Base-by-base conservation (phyloP, 164 flowering plant genomes). In the Macadamia integrifolia region DNA sequence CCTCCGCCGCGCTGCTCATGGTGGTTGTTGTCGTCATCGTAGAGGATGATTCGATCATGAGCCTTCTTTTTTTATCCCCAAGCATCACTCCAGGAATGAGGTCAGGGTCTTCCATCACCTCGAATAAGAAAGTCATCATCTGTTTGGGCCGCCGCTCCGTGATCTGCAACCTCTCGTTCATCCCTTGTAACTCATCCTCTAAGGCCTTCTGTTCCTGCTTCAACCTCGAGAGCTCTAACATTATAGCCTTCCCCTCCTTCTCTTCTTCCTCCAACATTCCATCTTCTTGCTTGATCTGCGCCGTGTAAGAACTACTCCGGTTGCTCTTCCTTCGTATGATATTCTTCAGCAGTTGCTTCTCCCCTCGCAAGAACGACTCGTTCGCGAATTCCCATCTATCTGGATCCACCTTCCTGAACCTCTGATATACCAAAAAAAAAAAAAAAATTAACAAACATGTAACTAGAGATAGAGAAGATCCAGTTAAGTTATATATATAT, bases 351-450 rank as follows among this genome's bases (percentile, higher is more conserved):
- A 90, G 66, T 3, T 87, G 88, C 68, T 67, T 82, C 70, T 92
- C 92, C 17, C 98, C 96, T 9, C 93, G 75, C 6, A 92, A 83
- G 61, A 92, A 92, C 77, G 83, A 84, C 74, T 90, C 93, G 70
- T 86, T 82, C 17, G 97, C 97, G 59, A 92, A 92, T 60, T 89
- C 97, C 97, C 97, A 92, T 46, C 69, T 75, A 68, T 92, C 96
- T 5, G 98, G 87, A 71, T 92, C 93, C 9, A 92, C 96, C 69
- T 92, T 92, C 35, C 79, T 76, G 62, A 92, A 92, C 0, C 98
- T 96, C 98, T 91, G 71, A 28, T 8, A 56, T 6, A 60, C n/a
- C 40, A 13, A 50, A 50, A 50, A 9, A 9, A 9, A 50, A 52
- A 52, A 46, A 46, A 3, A 46, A 46, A 2, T 46, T 46, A 8